Evolutionary conservation across 768 basidiomycete species (phyloP), one percentile per base, ranked within the genome.

Genomic region (Xanthoconium stramineum): DNA sequence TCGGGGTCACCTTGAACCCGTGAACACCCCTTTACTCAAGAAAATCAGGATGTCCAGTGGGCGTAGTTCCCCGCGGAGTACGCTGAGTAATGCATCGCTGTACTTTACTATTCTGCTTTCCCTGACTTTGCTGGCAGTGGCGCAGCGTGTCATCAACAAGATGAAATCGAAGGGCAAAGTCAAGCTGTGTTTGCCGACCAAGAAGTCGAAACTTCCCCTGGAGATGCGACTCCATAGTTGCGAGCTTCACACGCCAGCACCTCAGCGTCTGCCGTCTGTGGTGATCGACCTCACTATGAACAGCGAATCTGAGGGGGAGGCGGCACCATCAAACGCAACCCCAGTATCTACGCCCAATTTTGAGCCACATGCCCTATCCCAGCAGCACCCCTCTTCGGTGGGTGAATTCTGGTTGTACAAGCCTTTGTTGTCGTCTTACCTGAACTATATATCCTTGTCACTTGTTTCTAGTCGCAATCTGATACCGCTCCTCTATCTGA

Each of bases 151-250:
- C n/a, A 69, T 69, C 33, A 60, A 53, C 8, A 53, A 50, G 47
- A 68, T 69, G 65, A 62, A 54, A 42, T 71, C 65, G 12, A 69
- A 65, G 30, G 67, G 65, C 33, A 70, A 58, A 48, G 61, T 69
- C 5, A 63, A 65, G 48, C 48, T 65, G 7, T 53, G 28, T 50
- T 53, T 61, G 14, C 65, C 59, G 11, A 33, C 52, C 35, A 65
- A 59, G 48, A 61, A 58, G 47, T 50, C 61, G 38, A 56, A 55
- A 17, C 33, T 10, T 56, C 51, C 68, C 19, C 63, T 63, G 6
- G 37, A 50, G 46, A 55, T 51, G 55, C 68, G 55, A 24, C 59
- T 65, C 13, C 60, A 32, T 19, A 63, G 61, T n/a, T 20, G 46
- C 49, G 28, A 54, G 38, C 53, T 50, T 45, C 53, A 30, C 51